Evolutionary conservation across 1,139 yeast genomes (phyloP), one percentile per base, ranked within the genome.

Genomic region (Protomyces macrosporus): DNA sequence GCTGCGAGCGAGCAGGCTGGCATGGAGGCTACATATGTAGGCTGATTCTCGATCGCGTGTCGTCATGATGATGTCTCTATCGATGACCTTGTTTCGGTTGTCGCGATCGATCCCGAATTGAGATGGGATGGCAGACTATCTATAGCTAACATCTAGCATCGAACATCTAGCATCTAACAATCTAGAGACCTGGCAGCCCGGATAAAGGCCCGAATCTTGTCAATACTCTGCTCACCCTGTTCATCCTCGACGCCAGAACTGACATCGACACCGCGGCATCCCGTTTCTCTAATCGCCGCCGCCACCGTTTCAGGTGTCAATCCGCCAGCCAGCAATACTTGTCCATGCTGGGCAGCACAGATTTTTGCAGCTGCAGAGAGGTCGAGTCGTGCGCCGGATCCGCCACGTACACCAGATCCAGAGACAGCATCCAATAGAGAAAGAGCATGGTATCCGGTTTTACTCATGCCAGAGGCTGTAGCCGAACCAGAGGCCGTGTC

Each of bases 231-330:
- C 2, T 71, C 74, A 3, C 96, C 96, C n/a, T 14, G 9, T 30
- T 81, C 75, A 0, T 88, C 83, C 70, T 90, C 98, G 0, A 91
- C 96, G 0, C 98, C 98, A 12, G 97, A 93, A 72, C 97, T 87
- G 6, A 93, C 98, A 75, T 93, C 98, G 39, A 87, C 93, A 1
- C 97, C 98, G 52, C 84, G 72, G n/a, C 88, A 83, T 2, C 87
- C 85, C 65, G 70, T 73, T 56, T 77, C 78, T 55, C 63, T 66
- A 54, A 74, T 69, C 12, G 95, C 95, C 0, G 74, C 73, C 0
- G 66, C 65, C 10, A 93, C 88, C 70, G 91, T 93, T 0, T 79
- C 84, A 0, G 95, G 89, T 0, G 79, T 85, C 65, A 93, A 78
- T 0, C 98, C 98, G 4, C 98, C 98, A 0, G 98, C 98, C 50